Evolutionary conservation across 1,284 basidiomycete species (phyloP).

Genomic region (Ustilago nuda): DNA sequence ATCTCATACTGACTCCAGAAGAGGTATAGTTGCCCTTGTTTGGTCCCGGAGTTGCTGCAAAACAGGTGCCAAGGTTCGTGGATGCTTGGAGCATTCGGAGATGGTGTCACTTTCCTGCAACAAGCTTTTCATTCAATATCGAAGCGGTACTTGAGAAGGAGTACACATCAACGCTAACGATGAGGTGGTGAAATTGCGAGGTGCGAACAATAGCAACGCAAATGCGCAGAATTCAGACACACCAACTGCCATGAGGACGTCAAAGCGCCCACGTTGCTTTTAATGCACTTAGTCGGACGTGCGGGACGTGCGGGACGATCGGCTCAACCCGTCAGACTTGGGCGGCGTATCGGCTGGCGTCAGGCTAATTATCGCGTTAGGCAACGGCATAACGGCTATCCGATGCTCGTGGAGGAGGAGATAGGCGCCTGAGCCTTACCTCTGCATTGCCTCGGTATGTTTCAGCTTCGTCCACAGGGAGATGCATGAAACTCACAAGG

Average conservation of each 20-base stretch:
- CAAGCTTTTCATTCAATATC: background rate
- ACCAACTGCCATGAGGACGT: background rate
- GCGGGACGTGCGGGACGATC: background rate
- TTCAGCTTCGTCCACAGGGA: too few species aligned
- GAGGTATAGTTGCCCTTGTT: background rate
- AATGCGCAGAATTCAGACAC: background rate
- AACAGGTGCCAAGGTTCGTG: background rate
- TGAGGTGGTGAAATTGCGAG: background rate
- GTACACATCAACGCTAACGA: background rate
- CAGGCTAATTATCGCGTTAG: too few species aligned
- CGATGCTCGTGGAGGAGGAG: too few species aligned
- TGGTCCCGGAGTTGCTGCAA: background rate
- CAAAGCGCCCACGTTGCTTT: background rate
- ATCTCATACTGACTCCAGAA: background rate
- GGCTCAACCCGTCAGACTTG: background rate
- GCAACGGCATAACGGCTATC: too few species aligned
- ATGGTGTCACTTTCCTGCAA: background rate
- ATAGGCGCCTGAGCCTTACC: too few species aligned
- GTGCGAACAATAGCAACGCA: background rate
- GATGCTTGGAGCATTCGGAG: background rate
- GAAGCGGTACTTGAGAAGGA: background rate
- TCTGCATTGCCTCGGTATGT: too few species aligned
- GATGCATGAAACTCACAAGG: too few species aligned
- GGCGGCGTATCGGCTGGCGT: too few species aligned
- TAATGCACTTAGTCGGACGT: background rate